These are phyloP conservation scores for Cordyceps militaris DNA, from an alignment of 2,329 filamentous ascomycete species.

Conservation along the genomic window DNA sequence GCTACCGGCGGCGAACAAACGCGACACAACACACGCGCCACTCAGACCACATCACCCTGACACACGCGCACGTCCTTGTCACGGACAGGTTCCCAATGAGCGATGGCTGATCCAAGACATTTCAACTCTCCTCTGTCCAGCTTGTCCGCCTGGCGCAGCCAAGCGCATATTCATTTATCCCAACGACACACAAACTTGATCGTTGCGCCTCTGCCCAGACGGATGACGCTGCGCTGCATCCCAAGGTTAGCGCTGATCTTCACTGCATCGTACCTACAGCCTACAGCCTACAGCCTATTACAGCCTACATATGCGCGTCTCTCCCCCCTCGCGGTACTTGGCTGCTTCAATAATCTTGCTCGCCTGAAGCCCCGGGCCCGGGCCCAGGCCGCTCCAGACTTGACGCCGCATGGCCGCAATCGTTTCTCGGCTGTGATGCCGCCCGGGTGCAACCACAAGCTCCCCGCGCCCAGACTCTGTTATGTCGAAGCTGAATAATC, in stretches of 20 bases:
- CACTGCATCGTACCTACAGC: background rate
- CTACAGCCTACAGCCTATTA: background rate
- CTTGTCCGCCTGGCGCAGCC: background rate
- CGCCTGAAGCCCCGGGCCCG: background rate
- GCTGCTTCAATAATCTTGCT: background rate
- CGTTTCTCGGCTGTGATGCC: slow-evolving; percentile 1
- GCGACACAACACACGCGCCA: background rate
- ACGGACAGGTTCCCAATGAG: too few relatives aligned
- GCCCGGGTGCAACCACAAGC: background rate
- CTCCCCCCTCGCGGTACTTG: background rate
- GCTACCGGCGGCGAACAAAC: background rate
- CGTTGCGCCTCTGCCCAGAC: background rate
- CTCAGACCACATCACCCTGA: background rate
- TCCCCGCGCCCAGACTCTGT: background rate
- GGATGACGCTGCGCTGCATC: background rate
- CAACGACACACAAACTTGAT: too few relatives aligned
- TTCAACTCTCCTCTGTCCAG: background rate
- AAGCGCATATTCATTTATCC: slow-evolving; percentile 1
- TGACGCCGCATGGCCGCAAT: background rate
- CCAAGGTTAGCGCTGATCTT: background rate
- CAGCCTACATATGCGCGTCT: background rate
- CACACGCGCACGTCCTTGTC: background rate
- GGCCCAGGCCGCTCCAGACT: slow-evolving; percentile 10
- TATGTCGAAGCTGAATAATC: too few relatives aligned
- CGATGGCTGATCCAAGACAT: background rate